Conservation (phyloP, 129 eudicot species). For the Chrysanthemum lavandulifolium region DNA sequence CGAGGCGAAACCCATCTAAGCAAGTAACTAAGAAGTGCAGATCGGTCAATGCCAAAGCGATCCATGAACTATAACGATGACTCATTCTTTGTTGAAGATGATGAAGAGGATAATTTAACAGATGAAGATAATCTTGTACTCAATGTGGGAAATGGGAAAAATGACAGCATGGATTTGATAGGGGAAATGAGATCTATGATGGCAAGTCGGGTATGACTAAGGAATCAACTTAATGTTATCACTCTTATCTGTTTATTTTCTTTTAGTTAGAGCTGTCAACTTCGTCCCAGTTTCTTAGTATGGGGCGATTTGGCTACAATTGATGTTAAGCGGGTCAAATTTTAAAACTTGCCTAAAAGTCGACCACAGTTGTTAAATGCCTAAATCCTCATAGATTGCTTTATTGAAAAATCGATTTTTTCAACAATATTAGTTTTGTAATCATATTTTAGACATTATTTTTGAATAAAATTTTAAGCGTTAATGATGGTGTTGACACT, state of each 20-base stretch:
- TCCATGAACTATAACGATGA: constrained; percentile 22
- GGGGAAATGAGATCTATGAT: constrained; percentile 33
- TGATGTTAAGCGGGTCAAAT: background rate
- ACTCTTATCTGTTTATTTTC: background rate
- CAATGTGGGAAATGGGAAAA: constrained; percentile 51
- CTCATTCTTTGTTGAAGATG: constrained; percentile 28
- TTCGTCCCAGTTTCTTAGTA: background rate
- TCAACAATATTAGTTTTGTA: too few species aligned
- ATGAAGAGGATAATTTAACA: constrained; percentile 40
- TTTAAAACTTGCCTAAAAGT: background rate
- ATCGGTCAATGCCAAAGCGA: constrained; percentile 9
- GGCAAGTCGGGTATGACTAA: constrained; percentile 40
- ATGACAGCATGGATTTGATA: constrained; percentile 25
- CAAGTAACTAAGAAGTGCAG: constrained; percentile 18
- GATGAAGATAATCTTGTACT: constrained; percentile 79
- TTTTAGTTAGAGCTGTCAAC: background rate
- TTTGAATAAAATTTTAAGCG: background rate
- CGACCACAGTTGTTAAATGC: background rate
- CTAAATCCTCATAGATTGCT: too few species aligned
- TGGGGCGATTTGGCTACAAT: too few species aligned
- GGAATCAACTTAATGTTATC: background rate
- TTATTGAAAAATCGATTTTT: too few species aligned
- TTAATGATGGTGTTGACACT: too few species aligned
- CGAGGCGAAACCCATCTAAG: constrained; percentile 34
- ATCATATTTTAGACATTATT: background rate